Conservation (phyloP, 768 basidiomycete genomes). For the Phanerodontia chrysosporium region DNA sequence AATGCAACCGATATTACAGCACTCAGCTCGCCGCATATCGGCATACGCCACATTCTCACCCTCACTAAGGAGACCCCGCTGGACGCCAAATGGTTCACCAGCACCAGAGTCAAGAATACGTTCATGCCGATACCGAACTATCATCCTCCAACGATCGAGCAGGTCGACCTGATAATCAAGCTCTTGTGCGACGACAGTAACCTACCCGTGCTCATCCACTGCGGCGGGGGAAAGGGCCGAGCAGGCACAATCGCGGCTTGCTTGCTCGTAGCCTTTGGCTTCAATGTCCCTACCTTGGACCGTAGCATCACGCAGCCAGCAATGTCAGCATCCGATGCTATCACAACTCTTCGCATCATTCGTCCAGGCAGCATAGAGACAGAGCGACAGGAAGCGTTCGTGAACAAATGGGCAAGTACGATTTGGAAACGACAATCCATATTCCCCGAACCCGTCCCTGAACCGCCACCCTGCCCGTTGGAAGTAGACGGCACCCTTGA, state of each 20-base stretch:
- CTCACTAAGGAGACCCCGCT: conserved; percentile 57
- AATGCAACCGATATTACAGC: conserved; percentile 44
- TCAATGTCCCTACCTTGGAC: conserved; percentile 34
- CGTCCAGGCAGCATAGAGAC: conserved; percentile 59
- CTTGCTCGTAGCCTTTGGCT: conserved; percentile 55
- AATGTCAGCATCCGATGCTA: conserved; percentile 45
- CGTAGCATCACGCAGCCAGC: conserved; percentile 40
- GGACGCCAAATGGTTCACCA: conserved; percentile 40
- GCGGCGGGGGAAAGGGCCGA: conserved; percentile 60
- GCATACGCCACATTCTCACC: conserved; percentile 54
- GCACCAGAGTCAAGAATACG: conserved; percentile 41
- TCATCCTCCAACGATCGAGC: conserved; percentile 52
- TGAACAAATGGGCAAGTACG: conserved; percentile 52
- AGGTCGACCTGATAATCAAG: conserved; percentile 52
- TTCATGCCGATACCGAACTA: conserved; percentile 54
- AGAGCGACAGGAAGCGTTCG: conserved; percentile 50
- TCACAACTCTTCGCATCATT: conserved; percentile 41
- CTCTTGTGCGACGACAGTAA: conserved; percentile 42
- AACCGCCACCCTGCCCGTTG: conserved; percentile 44
- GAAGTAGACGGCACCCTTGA: conserved; percentile 39
- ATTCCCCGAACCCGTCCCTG: conserved; percentile 45
- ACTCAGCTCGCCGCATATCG: conserved; percentile 43
- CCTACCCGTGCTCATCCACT: conserved; percentile 51
- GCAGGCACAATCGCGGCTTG: conserved; percentile 61
- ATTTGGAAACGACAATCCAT: conserved; percentile 56